Evolutionary conservation across 805 yeast genomes (phyloP).

Genomic region (Kluyveromyces dobzhanskii): DNA sequence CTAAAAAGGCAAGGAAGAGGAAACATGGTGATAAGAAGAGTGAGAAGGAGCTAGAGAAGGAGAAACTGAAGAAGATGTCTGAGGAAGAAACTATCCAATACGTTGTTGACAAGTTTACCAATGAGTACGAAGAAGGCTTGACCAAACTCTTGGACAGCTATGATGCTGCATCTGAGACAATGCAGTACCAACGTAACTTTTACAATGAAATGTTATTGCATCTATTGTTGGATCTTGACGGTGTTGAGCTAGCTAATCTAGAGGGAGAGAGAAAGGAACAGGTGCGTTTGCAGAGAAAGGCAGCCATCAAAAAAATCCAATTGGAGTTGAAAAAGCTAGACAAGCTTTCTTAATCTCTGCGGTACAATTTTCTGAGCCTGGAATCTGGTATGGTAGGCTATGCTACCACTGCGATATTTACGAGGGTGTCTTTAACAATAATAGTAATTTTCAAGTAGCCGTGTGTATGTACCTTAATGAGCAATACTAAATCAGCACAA

Average conservation of each 20-base stretch:
- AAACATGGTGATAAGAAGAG: slow-evolving; percentile 7
- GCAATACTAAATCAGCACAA: too few species aligned
- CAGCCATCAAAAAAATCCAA: slow-evolving; percentile 53
- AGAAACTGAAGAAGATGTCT: slow-evolving; percentile 14
- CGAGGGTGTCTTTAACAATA: too few species aligned
- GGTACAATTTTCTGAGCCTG: too few species aligned
- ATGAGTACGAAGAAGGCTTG: slow-evolving; percentile 21
- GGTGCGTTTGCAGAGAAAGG: slow-evolving; percentile 51
- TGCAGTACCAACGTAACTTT: slow-evolving; percentile 42
- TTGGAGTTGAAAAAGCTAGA: slow-evolving; percentile 50
- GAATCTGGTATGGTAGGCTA: too few species aligned
- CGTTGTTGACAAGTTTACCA: slow-evolving; percentile 18
- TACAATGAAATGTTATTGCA: slow-evolving; percentile 63
- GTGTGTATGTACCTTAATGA: too few species aligned
- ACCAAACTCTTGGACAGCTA: slow-evolving; percentile 13
- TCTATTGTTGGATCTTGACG: slow-evolving; percentile 58
- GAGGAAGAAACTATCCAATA: slow-evolving; percentile 21
- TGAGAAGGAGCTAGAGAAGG: slow-evolving; percentile 2
- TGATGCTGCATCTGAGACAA: slow-evolving; percentile 19
- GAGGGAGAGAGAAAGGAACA: slow-evolving; percentile 37
- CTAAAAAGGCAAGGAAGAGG: slow-evolving; percentile 4
- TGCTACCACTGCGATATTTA: too few species aligned
- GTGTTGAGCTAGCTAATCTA: slow-evolving; percentile 37
- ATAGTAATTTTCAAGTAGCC: too few species aligned
- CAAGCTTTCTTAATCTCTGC: too few species aligned